Conservation (phyloP, 805 yeast species). For the Blastobotrys attinorum region DNA sequence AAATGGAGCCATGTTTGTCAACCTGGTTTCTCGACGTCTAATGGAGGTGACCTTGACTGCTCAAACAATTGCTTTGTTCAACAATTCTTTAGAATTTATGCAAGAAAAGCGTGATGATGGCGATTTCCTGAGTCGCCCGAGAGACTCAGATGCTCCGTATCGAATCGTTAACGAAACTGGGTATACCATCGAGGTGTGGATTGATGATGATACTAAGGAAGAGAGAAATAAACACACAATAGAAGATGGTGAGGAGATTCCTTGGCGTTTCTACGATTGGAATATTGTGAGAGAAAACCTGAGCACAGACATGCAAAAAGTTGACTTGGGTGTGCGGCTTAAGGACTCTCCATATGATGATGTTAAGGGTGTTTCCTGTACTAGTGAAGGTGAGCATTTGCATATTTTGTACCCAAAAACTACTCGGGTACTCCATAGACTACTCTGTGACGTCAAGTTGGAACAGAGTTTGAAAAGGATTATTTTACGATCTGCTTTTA, state of each 20-base stretch:
- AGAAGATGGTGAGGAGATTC: conserved; percentile 42
- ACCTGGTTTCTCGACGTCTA: conserved; percentile 63
- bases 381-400: conserved; percentile 76
- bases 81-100: conserved; percentile 53
- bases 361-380: conserved; percentile 53
- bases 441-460: conserved; percentile 62
- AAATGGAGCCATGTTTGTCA: conserved; percentile 46
- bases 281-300: conserved; percentile 71
- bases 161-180: conserved; percentile 80
- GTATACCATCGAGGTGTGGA: conserved; percentile 71
- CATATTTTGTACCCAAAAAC: conserved; percentile 57
- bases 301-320: conserved; percentile 54
- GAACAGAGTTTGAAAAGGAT: conserved; percentile 73
- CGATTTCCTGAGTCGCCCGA: conserved; percentile 34
- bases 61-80: conserved; percentile 66
- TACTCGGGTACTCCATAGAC: conserved; percentile 58
- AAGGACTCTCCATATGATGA: conserved; percentile 48
- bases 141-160: conserved; percentile 81
- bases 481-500: conserved; percentile 67
- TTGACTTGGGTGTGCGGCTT: conserved; percentile 51
- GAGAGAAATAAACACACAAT: conserved; percentile 24
- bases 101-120: conserved; percentile 18
- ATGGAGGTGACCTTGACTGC: conserved; percentile 81
- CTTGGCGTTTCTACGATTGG: conserved; percentile 98
- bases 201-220: conserved; percentile 37